Conservation (phyloP, 1,139 yeast genomes). For the Maudiozyma humilis region DNA sequence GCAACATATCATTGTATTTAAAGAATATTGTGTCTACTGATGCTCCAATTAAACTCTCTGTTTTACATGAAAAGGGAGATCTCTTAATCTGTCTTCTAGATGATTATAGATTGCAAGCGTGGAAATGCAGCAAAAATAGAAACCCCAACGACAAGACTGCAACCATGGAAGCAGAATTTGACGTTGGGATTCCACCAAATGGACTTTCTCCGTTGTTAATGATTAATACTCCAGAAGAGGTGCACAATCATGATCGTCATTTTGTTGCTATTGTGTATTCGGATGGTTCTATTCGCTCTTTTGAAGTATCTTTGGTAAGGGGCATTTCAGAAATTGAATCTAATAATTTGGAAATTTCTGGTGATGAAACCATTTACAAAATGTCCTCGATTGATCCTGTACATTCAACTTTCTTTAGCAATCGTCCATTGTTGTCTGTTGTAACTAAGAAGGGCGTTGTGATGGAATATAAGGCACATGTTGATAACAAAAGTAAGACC, state of each 20-base stretch:
- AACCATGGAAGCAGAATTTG: constrained; percentile 14
- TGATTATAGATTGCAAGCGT: constrained; percentile 41
- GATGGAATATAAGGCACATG: constrained; percentile 41
- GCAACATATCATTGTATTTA: constrained; percentile 30
- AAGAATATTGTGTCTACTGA: constrained; percentile 31
- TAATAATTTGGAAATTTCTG: constrained; percentile 13
- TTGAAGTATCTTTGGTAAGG: constrained; percentile 21
- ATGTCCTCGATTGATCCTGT: constrained; percentile 64
- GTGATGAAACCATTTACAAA: constrained; percentile 33
- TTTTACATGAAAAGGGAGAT: constrained; percentile 49
- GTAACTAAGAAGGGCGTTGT: constrained; percentile 51
- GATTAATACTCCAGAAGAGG: constrained; percentile 41
- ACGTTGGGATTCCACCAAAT: constrained; percentile 8
- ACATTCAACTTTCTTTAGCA: constrained; percentile 38
- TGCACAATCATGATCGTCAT: constrained; percentile 31
- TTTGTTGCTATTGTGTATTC: constrained; percentile 40
- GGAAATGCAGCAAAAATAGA: constrained; percentile 46
- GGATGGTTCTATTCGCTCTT: constrained; percentile 28
- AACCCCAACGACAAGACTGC: constrained; percentile 16
- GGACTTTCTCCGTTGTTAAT: constrained; percentile 34
- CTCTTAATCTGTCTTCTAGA: constrained; percentile 40
- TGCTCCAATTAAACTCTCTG: constrained; percentile 40
- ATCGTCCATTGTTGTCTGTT: constrained; percentile 46
- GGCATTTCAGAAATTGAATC: constrained; percentile 20
- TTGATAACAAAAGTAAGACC: constrained; percentile 19